Evolutionary conservation across 129 eudicot genomes (phyloP), one percentile per base, ranked within the genome.

Genomic region (Deinandra increscens): DNA sequence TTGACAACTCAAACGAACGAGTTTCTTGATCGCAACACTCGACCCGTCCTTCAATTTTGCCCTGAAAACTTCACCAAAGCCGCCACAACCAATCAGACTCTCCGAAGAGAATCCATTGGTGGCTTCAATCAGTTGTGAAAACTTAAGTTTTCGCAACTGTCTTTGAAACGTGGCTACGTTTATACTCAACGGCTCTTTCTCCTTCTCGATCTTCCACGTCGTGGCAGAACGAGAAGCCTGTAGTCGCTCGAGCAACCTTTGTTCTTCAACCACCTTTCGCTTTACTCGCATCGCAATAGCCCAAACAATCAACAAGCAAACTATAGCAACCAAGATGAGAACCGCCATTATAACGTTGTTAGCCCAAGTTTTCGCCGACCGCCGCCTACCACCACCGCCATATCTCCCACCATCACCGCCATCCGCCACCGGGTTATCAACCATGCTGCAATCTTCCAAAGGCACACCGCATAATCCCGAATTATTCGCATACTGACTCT

Each of bases 141-240:
- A 91, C 67, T 84, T 91, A 10, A 87, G 86, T 58, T 91, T 91
- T 60, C 90, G 83, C n/a, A 87, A 71, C 34, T 88, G 87, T 44
- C 97, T 79, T 71, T 87, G 95, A 53, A 91, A 91, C 1, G 96
- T 87, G 0, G 96, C 96, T 6, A 91, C 97, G 3, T 87, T 87
- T 29, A 87, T 91, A 80, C 95, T 87, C 72, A 91, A 64, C 1
- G 97, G 97, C 77, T 90, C 97, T 65, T 83, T 92, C 80, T 92
- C 96, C 73, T 92, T 92, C 69, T 92, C 98, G 22, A 92, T 92
- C 77, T 88, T 84, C 98, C 98, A 92, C 3, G 98, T 86, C 7
- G 96, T 91, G 49, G 96, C 98, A 1, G 91, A 85, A 22, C 81
- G 83, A 20, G 87, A 72, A 17, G 87, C 98, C 70, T 83, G 87